Evolutionary conservation across 2,329 filamentous ascomycete genomes (phyloP).

Genomic region (Tolypocladium cylindrosporum): DNA sequence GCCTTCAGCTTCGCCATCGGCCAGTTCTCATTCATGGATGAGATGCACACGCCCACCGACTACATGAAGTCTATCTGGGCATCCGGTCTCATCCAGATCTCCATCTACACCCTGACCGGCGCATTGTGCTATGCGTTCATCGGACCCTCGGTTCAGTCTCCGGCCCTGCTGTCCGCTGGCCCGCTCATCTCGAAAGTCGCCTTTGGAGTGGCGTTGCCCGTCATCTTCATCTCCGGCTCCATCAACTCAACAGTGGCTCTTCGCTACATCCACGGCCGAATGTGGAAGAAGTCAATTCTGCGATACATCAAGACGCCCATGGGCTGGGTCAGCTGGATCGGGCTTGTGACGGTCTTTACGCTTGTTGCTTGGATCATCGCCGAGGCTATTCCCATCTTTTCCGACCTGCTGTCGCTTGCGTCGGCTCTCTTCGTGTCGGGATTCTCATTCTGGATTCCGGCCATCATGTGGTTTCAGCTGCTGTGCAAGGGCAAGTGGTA

Average conservation of each 20-base stretch:
- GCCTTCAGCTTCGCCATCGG: slow-evolving; percentile 51
- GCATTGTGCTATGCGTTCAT: slow-evolving; percentile 61
- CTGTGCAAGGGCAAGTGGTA: slow-evolving; percentile 12
- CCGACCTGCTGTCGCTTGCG: slow-evolving; percentile 47
- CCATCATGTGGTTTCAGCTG: slow-evolving; percentile 12
- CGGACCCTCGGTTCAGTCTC: slow-evolving; percentile 51
- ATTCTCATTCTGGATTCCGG: slow-evolving; percentile 11
- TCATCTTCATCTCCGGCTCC: slow-evolving; percentile 65
- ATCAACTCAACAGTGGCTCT: slow-evolving; percentile 47
- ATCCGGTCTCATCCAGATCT: slow-evolving; percentile 51
- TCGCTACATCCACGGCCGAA: slow-evolving; percentile 35
- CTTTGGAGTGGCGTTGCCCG: slow-evolving; percentile 60
- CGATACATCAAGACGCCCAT: slow-evolving; percentile 37
- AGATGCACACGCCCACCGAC: slow-evolving; percentile 39
- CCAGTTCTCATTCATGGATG: slow-evolving; percentile 43
- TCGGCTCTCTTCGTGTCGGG: slow-evolving; percentile 37
- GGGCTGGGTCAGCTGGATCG: slow-evolving; percentile 46
- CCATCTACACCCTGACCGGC: slow-evolving; percentile 57
- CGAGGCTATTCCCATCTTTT: slow-evolving; percentile 63
- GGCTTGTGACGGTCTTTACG: slow-evolving; percentile 46
- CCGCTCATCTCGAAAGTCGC: slow-evolving; percentile 52
- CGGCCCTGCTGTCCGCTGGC: slow-evolving; percentile 57
- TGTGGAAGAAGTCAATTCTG: slow-evolving; percentile 31
- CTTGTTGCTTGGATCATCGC: slow-evolving; percentile 59
- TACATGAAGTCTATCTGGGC: slow-evolving; percentile 47